phyloP scores from a whole-genome alignment of 2,329 filamentous ascomycete species.

The Cercospora citrullina region DNA sequence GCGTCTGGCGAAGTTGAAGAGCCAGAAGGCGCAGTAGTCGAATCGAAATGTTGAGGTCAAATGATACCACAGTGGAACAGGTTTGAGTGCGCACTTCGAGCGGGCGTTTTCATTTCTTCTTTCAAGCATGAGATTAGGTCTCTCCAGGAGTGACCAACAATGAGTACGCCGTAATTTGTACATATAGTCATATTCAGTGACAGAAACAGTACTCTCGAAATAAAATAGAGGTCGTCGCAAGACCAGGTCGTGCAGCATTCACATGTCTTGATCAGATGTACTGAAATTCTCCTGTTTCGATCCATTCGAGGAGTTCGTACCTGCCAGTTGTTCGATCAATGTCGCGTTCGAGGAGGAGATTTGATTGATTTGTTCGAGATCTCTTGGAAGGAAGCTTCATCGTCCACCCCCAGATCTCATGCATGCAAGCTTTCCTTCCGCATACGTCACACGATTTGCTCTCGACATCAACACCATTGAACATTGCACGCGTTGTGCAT shows the following conservation, averaged over 20 bases:
- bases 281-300: background rate
- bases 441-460: background rate
- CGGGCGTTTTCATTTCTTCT: constrained; percentile 14
- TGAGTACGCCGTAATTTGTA: background rate
- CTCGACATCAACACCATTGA: background rate
- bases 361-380: background rate
- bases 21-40: constrained; percentile 44
- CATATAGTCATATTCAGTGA: background rate
- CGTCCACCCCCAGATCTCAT: constrained; percentile 1
- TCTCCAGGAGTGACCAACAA: background rate
- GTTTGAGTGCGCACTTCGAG: constrained; percentile 16
- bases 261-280: background rate
- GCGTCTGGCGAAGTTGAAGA: constrained; percentile 70
- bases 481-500: background rate
- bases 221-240: background rate
- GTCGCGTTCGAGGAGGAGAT: background rate
- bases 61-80: background rate
- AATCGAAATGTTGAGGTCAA: background rate
- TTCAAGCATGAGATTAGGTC: background rate
- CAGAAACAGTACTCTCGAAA: background rate
- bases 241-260: background rate
- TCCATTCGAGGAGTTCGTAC: background rate
- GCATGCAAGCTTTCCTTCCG: background rate
- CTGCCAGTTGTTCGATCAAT: background rate
- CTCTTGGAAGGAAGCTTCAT: background rate